Evolutionary conservation across 2,329 filamentous ascomycete species (phyloP).

Genomic region (Neonectria neomacrospora): DNA sequence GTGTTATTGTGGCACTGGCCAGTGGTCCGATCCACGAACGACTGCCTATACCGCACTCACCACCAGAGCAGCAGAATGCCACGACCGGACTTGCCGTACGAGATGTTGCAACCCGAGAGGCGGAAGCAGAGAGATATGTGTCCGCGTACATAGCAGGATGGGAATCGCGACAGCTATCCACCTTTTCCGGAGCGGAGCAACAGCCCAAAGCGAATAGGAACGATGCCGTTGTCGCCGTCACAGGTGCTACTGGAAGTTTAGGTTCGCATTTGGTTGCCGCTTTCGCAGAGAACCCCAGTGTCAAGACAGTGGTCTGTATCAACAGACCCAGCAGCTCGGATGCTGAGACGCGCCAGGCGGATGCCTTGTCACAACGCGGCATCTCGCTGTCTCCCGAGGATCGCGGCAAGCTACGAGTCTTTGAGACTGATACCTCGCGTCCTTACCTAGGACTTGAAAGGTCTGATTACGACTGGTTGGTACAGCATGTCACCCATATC

Average conservation of each 20-base stretch:
- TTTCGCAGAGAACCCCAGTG: background rate
- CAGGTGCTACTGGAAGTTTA: constrained; percentile 16
- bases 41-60: too few relatives aligned
- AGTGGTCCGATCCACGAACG: too few relatives aligned
- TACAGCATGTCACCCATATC: constrained; percentile 3
- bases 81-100: too few relatives aligned
- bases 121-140: too few relatives aligned
- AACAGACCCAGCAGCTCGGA: constrained; percentile 1
- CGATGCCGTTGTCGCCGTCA: constrained; percentile 1
- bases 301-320: constrained; percentile 1
- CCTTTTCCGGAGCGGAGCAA: too few relatives aligned
- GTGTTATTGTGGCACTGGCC: constrained; percentile 13
- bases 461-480: constrained; percentile 1
- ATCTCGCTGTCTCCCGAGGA: background rate
- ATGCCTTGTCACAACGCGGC: background rate
- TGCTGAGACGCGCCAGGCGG: background rate
- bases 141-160: too few relatives aligned
- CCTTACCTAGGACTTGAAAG: background rate
- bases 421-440: constrained; percentile 4
- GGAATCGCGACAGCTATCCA: too few relatives aligned
- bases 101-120: too few relatives aligned
- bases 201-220: too few relatives aligned
- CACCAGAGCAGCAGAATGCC: too few relatives aligned
- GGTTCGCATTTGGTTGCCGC: constrained; percentile 12
- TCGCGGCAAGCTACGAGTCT: constrained; percentile 2